phyloP scores from a whole-genome alignment of 2,329 filamentous ascomycete genomes.

The Colletotrichum lupini region DNA sequence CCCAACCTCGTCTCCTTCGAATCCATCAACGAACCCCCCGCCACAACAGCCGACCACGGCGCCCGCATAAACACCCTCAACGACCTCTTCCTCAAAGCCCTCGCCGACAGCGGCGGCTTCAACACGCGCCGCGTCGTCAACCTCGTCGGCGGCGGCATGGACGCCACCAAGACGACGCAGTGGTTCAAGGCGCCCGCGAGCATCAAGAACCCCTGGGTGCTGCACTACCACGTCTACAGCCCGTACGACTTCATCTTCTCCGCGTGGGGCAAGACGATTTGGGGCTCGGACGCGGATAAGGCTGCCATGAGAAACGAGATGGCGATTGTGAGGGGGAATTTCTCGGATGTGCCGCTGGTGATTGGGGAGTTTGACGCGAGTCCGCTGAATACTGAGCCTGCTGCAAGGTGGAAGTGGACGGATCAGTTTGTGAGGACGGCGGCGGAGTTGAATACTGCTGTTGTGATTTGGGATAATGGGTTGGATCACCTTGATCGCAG shows the following conservation, averaged over 20 bases:
- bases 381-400: constrained; percentile 60
- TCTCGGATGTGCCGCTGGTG: constrained; percentile 64
- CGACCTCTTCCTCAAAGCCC: constrained; percentile 63
- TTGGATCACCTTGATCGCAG: constrained; percentile 64
- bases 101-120: constrained; percentile 64
- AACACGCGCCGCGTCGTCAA: constrained; percentile 67
- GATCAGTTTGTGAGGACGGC: constrained; percentile 63
- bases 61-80: constrained; percentile 66
- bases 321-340: constrained; percentile 61
- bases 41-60: constrained; percentile 60
- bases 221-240: constrained; percentile 72
- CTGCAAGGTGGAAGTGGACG: constrained; percentile 68
- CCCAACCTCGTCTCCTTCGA: constrained; percentile 66
- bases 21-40: constrained; percentile 69
- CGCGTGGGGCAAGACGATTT: constrained; percentile 69
- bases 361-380: constrained; percentile 69
- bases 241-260: constrained; percentile 62
- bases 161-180: constrained; percentile 62
- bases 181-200: constrained; percentile 63
- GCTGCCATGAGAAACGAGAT: constrained; percentile 60
- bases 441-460: constrained; percentile 59
- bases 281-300: constrained; percentile 67
- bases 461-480: constrained; percentile 70
- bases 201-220: constrained; percentile 66
- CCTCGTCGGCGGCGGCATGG: constrained; percentile 59